Conservation (phyloP, 257 asterid species). For the Solanum habrochaites region DNA sequence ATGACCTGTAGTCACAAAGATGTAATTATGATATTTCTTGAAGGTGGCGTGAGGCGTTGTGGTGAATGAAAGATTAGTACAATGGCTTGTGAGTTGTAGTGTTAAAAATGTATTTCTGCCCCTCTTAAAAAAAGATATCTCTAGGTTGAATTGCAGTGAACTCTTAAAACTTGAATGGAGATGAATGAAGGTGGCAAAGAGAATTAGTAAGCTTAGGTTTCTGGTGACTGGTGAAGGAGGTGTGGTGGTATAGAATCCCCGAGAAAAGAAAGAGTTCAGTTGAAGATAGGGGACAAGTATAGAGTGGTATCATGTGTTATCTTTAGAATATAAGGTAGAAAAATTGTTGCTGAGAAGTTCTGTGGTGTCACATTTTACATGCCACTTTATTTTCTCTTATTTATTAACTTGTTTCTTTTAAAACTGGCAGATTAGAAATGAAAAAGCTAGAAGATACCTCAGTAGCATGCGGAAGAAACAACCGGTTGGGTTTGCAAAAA, state of each 20-base stretch:
- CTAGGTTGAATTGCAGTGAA: background rate
- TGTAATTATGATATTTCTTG: background rate
- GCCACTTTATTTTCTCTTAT: background rate
- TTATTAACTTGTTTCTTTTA: constrained; percentile 6
- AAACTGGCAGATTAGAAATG: constrained; percentile 86
- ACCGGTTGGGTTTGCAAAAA: constrained; percentile 66
- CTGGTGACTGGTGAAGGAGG: background rate
- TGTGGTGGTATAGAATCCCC: background rate
- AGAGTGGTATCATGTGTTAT: background rate
- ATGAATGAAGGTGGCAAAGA: background rate
- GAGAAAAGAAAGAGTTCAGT: background rate
- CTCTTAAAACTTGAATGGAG: background rate
- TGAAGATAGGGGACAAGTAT: background rate
- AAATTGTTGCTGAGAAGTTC: background rate
- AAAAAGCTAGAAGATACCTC: constrained; percentile 94
- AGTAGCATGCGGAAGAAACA: constrained; percentile 80
- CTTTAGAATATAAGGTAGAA: background rate
- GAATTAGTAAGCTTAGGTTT: background rate
- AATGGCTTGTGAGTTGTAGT: background rate
- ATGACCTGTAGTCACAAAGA: background rate
- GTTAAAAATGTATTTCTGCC: background rate
- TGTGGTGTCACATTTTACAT: background rate
- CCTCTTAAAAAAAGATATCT: background rate
- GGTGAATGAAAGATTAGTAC: background rate
- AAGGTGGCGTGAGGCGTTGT: background rate